phyloP scores from a whole-genome alignment of 2,329 filamentous ascomycete species.

The Trichoderma sp. region DNA sequence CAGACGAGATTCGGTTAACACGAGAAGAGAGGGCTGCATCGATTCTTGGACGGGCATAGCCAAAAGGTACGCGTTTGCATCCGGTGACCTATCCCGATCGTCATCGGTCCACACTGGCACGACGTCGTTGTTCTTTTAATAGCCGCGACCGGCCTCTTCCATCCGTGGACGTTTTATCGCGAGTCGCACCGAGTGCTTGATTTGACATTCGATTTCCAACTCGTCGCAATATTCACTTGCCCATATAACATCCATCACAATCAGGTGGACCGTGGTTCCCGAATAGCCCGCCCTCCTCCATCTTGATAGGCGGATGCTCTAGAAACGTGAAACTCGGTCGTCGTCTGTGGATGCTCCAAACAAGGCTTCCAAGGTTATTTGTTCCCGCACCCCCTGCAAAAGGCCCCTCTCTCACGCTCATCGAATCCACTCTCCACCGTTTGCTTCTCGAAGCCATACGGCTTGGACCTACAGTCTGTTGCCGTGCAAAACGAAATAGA shows the following conservation, averaged over 20 bases:
- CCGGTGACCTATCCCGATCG: constrained; percentile 11
- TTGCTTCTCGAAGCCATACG: constrained; percentile 13
- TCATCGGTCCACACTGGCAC: constrained; percentile 7
- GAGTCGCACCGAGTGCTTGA: not conserved
- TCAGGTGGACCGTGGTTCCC: not conserved
- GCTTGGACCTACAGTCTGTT: not conserved
- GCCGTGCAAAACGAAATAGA: not conserved
- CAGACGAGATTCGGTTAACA: constrained; percentile 4
- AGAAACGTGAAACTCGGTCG: constrained; percentile 9
- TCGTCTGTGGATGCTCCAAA: constrained; percentile 5
- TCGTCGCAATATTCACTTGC: not conserved
- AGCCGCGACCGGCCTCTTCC: not conserved
- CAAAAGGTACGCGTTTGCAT: not conserved
- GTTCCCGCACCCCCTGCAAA: constrained; percentile 8
- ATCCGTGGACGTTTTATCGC: not conserved
- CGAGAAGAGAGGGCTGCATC: not conserved
- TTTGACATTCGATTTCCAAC: not conserved
- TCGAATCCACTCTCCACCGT: constrained; percentile 7
- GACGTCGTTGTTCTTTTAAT: constrained; percentile 2
- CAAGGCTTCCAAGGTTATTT: constrained; percentile 8
- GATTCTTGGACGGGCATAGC: not conserved
- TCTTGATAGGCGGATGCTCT: not conserved
- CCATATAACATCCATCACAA: not conserved
- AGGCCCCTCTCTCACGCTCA: not conserved
- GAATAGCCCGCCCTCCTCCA: too few species aligned